Evolutionary conservation across 2,329 filamentous ascomycete species (phyloP), one percentile per base, ranked within the genome.

Genomic region (Hyphodiscus sp.): DNA sequence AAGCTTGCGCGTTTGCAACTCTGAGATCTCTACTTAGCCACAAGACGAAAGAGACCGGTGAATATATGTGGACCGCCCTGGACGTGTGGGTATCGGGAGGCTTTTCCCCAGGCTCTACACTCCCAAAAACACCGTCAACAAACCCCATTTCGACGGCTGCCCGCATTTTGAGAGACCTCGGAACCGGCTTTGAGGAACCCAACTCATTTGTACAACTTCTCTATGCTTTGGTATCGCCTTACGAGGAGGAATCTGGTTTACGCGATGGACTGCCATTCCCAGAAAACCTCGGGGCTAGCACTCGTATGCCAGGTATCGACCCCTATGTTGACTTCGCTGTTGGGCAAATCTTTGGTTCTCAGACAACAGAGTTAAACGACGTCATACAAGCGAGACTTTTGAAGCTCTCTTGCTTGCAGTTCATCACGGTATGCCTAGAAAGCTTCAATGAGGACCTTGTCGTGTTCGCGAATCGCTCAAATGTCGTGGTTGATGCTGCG

Each of bases 361-460:
- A 79, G 42, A 49, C 56, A 15, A 49, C 47, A 38, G 86, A 90
- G 51, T 70, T 87, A 7, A 73, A 77, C 51, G 87, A 89, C 57
- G 73, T 82, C 47, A 73, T 82, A 42, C 89, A 95, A 67, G 79
- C 83, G 23, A 82, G 86, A 45, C 77, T 92, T 9, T 73, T 97
- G 51, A 84, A 87, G 47, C 84, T 87, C 61, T 86, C 83, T 56
- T 96, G 91, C 67, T 77, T 99, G 20, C 83, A 90, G 41, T 95
- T 99, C 67, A 86, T 91, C 45, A 74, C 85, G 19, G 81, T 83
- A 2, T 94, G 90, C 65, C 73, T 99, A 20, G 78, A 79, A 9
- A 91, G 84, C 0, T 99, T 99, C 74, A 97, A 99, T 69, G 94
- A 99, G 68, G 86, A 96, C 63, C 79, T 97, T 11, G 87, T 97